phyloP scores from a whole-genome alignment of 176 grass and related monocot genomes.

The Tillandsia leiboldiana region DNA sequence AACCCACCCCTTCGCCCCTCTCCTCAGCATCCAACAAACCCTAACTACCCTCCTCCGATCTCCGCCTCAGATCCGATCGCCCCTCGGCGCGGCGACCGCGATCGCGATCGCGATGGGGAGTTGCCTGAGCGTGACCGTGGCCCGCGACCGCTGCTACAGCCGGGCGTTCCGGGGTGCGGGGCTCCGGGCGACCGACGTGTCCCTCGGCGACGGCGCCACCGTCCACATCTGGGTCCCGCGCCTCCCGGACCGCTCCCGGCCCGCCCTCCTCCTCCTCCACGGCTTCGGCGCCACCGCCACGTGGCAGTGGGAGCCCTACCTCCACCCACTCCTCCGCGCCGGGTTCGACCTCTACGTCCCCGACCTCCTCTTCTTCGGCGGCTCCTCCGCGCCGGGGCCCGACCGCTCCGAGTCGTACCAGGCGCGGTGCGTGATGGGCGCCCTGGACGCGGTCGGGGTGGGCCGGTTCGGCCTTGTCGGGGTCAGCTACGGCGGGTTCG shows the following conservation, averaged over 20 bases:
- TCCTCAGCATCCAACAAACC: too few species aligned
- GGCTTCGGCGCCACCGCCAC: slow-evolving; percentile 88
- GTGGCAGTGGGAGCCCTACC: slow-evolving; percentile 82
- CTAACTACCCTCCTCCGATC: too few species aligned
- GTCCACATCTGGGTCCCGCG: slow-evolving; percentile 73
- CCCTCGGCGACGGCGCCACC: slow-evolving; percentile 31
- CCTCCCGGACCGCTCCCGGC: slow-evolving; percentile 27
- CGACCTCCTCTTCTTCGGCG: slow-evolving; percentile 93
- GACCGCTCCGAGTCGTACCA: slow-evolving; percentile 75
- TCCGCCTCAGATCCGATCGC: too few species aligned
- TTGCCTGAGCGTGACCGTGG: slow-evolving; percentile 65
- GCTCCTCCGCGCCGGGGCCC: slow-evolving; percentile 35
- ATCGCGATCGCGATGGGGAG: slow-evolving; percentile 13
- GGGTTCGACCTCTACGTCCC: slow-evolving; percentile 88
- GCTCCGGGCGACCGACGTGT: slow-evolving; percentile 37
- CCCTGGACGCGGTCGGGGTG: slow-evolving; percentile 51
- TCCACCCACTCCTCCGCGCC: slow-evolving; percentile 51
- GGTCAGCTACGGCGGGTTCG: slow-evolving; percentile 84
- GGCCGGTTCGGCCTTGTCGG: slow-evolving; percentile 44
- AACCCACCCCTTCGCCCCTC: too few species aligned
- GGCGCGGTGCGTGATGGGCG: slow-evolving; percentile 49
- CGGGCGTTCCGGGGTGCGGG: slow-evolving; percentile 52
- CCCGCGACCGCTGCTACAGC: slow-evolving; percentile 59
- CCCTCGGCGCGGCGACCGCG: slow-evolving; percentile 23
- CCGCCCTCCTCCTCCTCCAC: slow-evolving; percentile 67